These are phyloP conservation scores for Cladosporium colombiae DNA, from an alignment of 2,329 filamentous ascomycete genomes.

Conservation along the genomic window DNA sequence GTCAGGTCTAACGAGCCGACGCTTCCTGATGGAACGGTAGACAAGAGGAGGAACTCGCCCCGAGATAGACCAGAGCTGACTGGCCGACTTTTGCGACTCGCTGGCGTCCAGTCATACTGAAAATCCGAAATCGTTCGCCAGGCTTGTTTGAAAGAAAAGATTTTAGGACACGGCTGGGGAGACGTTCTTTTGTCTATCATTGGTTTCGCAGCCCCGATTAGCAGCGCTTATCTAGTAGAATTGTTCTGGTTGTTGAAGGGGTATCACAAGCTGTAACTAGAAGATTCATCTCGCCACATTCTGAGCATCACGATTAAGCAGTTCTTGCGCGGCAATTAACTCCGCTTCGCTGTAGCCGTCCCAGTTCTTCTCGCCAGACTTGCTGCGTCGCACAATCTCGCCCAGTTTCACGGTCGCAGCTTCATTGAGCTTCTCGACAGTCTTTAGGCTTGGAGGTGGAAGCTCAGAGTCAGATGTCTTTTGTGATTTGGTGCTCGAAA, in stretches of 20 bases:
- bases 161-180: neutral
- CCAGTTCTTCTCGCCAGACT: conserved; percentile 65
- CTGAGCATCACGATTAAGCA: conserved; percentile 58
- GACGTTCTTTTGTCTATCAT: neutral
- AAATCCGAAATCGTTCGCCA: neutral
- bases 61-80: neutral
- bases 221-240: neutral
- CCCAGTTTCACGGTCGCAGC: conserved; percentile 71
- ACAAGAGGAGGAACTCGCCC: neutral
- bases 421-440: conserved; percentile 69
- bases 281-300: conserved; percentile 36
- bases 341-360: conserved; percentile 72
- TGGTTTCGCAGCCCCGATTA: neutral
- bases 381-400: conserved; percentile 70
- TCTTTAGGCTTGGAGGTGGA: conserved; percentile 57
- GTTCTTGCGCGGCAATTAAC: conserved; percentile 67
- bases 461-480: conserved; percentile 36
- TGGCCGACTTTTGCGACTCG: neutral
- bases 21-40: neutral
- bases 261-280: conserved; percentile 1
- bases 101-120: neutral
- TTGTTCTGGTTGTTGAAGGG: neutral
- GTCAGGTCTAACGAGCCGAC: neutral
- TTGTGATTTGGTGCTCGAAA: conserved; percentile 27
- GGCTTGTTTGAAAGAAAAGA: neutral